Evolutionary conservation across 306 rosid species (phyloP), one percentile per base, ranked within the genome.

Genomic region (Vicia sativa): DNA sequence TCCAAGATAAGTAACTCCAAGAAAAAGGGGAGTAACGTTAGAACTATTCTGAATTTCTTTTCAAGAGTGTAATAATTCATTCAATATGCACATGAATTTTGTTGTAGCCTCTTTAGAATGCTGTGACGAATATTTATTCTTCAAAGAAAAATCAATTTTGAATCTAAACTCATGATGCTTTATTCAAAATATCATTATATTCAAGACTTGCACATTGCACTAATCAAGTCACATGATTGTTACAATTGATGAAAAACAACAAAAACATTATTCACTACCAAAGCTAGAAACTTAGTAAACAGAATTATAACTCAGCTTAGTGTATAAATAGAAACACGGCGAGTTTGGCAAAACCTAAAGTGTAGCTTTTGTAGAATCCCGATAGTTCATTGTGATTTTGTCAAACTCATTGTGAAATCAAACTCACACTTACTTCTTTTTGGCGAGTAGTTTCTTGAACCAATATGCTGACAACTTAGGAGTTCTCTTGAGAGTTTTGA

Each of bases 391-490:
- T 4, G 9, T n/a, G 15, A 44, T 44, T 5, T 13, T 12, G 49
- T 0, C 18, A 43, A 43, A 12, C 8, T 31, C 9, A 44, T 7
- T 7, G 9, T 3, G 18, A 44, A 5, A 4, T 3, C 1, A 16
- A 16, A 8, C 26, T 8, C 9, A 16, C 3, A 13, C 4, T 16
- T 58, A 80, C 84, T 87, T 78, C 82, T 78, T 85, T 54, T 72
- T 82, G 41, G 72, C 65, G 14, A 82, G 80, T 7, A 89, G 73
- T 26, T 85, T 82, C 78, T 84, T 82, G 84, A 92, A 92, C 98
- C 98, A 92, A 63, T 84, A 80, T 18, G 98, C 95, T 23, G 98
- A 92, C 95, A 89, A 74, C 84, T 92, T 92, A 31, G 98, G 98
- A 48, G 71, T 74, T 67, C 98, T 81, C 83, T 87, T 86, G 58